Evolutionary conservation across 768 basidiomycete species (phyloP).

Genomic region (Auricularia heimuer): DNA sequence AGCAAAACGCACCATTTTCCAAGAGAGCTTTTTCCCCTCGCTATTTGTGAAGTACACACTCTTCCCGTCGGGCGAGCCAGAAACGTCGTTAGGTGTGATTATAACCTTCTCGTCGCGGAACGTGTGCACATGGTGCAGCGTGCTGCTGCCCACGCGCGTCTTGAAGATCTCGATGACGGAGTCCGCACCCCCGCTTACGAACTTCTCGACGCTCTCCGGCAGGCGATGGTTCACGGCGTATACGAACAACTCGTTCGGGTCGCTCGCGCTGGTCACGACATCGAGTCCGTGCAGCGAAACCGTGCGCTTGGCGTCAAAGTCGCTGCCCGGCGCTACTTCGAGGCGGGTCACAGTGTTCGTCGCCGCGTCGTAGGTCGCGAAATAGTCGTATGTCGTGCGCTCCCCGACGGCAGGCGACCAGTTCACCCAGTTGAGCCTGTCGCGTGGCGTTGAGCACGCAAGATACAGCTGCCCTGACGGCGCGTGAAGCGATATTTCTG

Average conservation of each 20-base stretch:
- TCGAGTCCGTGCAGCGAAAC: constrained; percentile 64
- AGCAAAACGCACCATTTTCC: not conserved
- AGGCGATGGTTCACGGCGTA: constrained; percentile 66
- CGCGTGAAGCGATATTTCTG: constrained; percentile 50
- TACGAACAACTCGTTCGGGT: constrained; percentile 44
- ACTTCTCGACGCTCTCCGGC: constrained; percentile 26
- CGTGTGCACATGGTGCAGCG: constrained; percentile 46
- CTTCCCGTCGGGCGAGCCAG: constrained; percentile 53
- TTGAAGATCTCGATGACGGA: constrained; percentile 66
- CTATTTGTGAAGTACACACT: constrained; percentile 68
- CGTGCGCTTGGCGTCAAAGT: constrained; percentile 20
- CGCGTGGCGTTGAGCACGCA: constrained; percentile 40
- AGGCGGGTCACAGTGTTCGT: constrained; percentile 39
- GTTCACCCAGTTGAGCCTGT: not conserved
- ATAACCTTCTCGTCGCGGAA: constrained; percentile 41
- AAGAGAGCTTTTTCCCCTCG: constrained; percentile 35
- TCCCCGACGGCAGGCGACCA: constrained; percentile 21
- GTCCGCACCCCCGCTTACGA: constrained; percentile 49
- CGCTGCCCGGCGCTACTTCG: constrained; percentile 28
- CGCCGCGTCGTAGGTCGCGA: constrained; percentile 48
- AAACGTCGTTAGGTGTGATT: constrained; percentile 62
- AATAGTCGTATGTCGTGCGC: constrained; percentile 36
- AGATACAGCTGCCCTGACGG: constrained; percentile 49
- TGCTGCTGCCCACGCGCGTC: constrained; percentile 34
- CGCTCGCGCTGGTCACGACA: constrained; percentile 41